Percentiles rank a stretch among this genome's conserved stretches.
Evolutionary conservation across 1,284 basidiomycete genomes (phyloP).

Genomic region (Ceratobasidium sp.): DNA sequence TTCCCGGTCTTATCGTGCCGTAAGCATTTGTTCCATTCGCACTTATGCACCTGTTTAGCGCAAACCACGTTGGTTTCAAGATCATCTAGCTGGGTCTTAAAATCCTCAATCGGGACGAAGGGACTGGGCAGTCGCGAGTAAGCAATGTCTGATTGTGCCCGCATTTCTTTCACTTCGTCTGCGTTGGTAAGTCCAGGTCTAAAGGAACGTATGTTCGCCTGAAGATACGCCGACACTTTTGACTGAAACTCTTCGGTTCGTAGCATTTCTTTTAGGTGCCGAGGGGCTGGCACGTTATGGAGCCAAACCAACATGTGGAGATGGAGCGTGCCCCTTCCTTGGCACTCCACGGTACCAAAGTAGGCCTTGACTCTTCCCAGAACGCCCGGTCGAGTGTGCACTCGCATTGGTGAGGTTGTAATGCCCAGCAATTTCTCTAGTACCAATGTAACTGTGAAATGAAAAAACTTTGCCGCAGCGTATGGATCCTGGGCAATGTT

Average conservation of each 20-base stretch:
- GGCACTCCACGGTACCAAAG: slow-evolving; percentile 51
- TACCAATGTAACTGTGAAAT: slow-evolving; percentile 54
- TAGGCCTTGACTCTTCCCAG: slow-evolving; percentile 50
- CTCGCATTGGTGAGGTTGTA: slow-evolving; percentile 42
- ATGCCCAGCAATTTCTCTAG: slow-evolving; percentile 55
- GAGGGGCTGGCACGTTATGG: slow-evolving; percentile 3
- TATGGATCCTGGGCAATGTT: slow-evolving; percentile 57
- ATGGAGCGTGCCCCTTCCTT: slow-evolving; percentile 52
- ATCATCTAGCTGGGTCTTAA: not conserved
- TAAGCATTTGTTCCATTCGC: slow-evolving; percentile 49
- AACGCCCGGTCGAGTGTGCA: slow-evolving; percentile 47
- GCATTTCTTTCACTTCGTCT: not conserved
- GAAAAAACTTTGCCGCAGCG: slow-evolving; percentile 56
- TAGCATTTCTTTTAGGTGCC: slow-evolving; percentile 8
- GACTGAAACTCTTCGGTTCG: slow-evolving; percentile 7
- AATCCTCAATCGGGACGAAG: not conserved
- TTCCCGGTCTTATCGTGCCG: slow-evolving; percentile 45
- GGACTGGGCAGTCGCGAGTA: slow-evolving; percentile 16
- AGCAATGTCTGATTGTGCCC: slow-evolving; percentile 30
- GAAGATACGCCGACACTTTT: slow-evolving; percentile 10
- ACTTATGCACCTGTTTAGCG: slow-evolving; percentile 44
- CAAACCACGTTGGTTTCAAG: not conserved
- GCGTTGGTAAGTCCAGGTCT: slow-evolving; percentile 37
- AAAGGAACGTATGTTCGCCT: not conserved
- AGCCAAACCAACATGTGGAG: slow-evolving; percentile 52